Evolutionary conservation across 2,329 filamentous ascomycete genomes (phyloP), one percentile per base, ranked within the genome.

Genomic region (Fusarium dlaminii): DNA sequence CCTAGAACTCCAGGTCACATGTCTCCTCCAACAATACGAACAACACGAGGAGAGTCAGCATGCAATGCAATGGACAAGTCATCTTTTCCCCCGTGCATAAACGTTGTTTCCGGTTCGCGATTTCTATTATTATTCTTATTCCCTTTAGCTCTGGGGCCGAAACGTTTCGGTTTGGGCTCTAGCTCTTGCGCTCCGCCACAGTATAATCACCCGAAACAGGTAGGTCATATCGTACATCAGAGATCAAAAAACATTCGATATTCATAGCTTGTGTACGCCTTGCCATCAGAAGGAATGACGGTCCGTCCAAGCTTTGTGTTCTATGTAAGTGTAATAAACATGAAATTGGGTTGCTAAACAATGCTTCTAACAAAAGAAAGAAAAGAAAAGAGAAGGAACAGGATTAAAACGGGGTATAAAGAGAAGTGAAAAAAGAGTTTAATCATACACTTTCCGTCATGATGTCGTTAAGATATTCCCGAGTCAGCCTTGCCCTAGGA

Each of bases 351-450:
- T 14, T 51, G 42, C 24, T 51, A 51, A 49, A 48, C 22, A 59
- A 51, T 29, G 42, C 43, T 14, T 72, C 58, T 57, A 68, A 68
- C 56, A 63, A 62, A 45, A 32, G 43, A 49, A 42, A 58, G 43
- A 42, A 63, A 39, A 10, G n/a, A 48, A 22, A 48, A 12, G 22
- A 40, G n/a, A 39, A 22, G 6, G 3, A 51, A 32, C 30, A 72
- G 18, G 43, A 75, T 72, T 75, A 75, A 51, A 70, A 56, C 15
- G 6, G 66, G 72, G 71, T 74, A 74, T 75, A 74, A 52, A 57
- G 37, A 63, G 46, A 54, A 66, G 36, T 45, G 36, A 40, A 39
- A 49, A 32, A 52, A 49, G 12, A 42, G 34, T 27, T 49, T 49
- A 75, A 34, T 74, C 48, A 60, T 74, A 74, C 72, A 72, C 56